Evolutionary conservation across 495 filamentous ascomycete genomes (phyloP).

Genomic region (Penicillium angulare): DNA sequence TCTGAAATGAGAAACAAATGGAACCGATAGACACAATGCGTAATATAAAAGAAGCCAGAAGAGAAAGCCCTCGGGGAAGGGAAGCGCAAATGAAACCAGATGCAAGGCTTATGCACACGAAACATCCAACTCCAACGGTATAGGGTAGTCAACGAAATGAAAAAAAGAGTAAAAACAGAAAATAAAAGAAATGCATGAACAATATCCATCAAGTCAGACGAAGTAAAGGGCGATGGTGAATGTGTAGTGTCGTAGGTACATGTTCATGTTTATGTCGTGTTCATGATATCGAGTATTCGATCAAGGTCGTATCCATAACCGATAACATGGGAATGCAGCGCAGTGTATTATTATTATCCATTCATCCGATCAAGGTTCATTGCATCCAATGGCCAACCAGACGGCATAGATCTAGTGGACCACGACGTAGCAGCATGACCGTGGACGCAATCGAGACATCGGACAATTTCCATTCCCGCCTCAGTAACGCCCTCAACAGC

Average conservation of each 20-base stretch:
- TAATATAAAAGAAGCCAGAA: background rate
- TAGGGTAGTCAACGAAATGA: background rate
- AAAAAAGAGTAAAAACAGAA: background rate
- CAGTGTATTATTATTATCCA: background rate
- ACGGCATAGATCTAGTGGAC: background rate
- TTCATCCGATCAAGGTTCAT: conserved; percentile 1
- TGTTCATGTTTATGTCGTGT: background rate
- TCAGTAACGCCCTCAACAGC: conserved; percentile 44
- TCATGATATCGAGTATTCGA: background rate
- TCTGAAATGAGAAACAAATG: background rate
- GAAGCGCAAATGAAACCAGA: background rate
- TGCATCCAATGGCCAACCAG: conserved; percentile 18
- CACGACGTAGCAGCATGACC: conserved; percentile 13
- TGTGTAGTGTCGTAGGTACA: background rate
- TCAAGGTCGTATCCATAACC: too few relatives aligned
- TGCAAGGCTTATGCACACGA: background rate
- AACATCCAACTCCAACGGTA: background rate
- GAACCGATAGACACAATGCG: background rate
- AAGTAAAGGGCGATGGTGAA: too few relatives aligned
- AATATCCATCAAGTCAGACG: background rate
- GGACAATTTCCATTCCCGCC: conserved; percentile 35
- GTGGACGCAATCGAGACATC: conserved; percentile 40
- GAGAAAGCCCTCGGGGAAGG: background rate
- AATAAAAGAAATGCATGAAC: background rate
- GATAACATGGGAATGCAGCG: too few relatives aligned